Evolutionary conservation across 441 rosid genomes (phyloP).

Genomic region (Dalechampia spathulata): DNA sequence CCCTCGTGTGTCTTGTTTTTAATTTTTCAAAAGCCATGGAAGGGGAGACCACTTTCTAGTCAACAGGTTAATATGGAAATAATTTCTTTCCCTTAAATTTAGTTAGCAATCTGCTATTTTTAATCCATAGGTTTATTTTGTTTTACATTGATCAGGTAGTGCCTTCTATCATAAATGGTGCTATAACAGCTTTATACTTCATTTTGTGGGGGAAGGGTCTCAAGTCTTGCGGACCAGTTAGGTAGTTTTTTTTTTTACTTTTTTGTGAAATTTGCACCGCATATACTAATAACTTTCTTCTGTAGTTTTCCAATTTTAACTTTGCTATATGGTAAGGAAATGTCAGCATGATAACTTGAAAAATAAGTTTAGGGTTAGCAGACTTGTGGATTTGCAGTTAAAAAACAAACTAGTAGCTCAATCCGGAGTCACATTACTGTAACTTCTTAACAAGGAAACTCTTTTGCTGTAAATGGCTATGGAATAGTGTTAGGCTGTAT

Average conservation of each 20-base stretch:
- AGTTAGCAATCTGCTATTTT: background rate
- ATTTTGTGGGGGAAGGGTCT: conserved; percentile 92
- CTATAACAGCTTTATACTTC: conserved; percentile 84
- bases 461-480: too few species aligned
- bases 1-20: conserved; percentile 69
- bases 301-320: background rate
- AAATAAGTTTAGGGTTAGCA: too few species aligned
- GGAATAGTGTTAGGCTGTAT: too few species aligned
- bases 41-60: conserved; percentile 84
- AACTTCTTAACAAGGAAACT: too few species aligned
- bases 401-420: too few species aligned
- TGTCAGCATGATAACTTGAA: too few species aligned
- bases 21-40: conserved; percentile 90
- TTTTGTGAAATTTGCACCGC: conserved; percentile 4
- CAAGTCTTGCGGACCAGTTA: conserved; percentile 83
- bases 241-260: conserved; percentile 39
- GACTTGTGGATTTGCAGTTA: too few species aligned
- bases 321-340: too few species aligned
- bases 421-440: too few species aligned
- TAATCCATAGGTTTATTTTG: conserved; percentile 5
- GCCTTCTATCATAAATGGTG: conserved; percentile 88
- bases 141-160: conserved; percentile 55
- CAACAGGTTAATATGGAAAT: conserved; percentile 50
- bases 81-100: background rate
- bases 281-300: background rate